Evolutionary conservation across 371 early-diverging fungal species (phyloP).

Genomic region (Apophysomyces elegans): DNA sequence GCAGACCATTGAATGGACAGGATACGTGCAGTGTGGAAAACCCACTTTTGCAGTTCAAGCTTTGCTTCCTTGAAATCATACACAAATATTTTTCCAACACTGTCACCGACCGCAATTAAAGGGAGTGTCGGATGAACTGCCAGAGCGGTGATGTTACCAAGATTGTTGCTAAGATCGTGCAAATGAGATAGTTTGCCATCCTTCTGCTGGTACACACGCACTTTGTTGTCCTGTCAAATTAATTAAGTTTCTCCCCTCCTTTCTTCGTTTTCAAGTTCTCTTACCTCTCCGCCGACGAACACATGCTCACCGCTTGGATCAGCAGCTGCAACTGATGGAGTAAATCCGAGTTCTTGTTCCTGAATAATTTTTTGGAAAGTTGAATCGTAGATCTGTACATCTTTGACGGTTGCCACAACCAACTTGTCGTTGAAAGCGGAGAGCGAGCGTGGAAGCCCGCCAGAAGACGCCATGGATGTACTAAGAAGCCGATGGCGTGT

Average conservation of each 20-base stretch:
- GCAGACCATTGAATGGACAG: slow-evolving; percentile 80
- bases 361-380: slow-evolving; percentile 36
- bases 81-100: slow-evolving; percentile 80
- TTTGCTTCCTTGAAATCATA: slow-evolving; percentile 64
- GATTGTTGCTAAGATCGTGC: slow-evolving; percentile 52
- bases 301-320: slow-evolving; percentile 58
- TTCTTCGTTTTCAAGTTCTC: not conserved
- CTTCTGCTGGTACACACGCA: slow-evolving; percentile 42
- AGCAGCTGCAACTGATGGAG: slow-evolving; percentile 64
- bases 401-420: slow-evolving; percentile 54
- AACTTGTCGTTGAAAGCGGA: slow-evolving; percentile 47
- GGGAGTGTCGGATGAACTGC: slow-evolving; percentile 75
- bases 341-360: slow-evolving; percentile 38
- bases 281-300: slow-evolving; percentile 75
- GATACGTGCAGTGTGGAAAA: slow-evolving; percentile 90
- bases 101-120: slow-evolving; percentile 84
- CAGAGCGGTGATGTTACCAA: slow-evolving; percentile 76
- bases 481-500: slow-evolving; percentile 13
- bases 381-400: slow-evolving; percentile 45
- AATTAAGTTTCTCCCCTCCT: slow-evolving; percentile 3
- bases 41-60: slow-evolving; percentile 77
- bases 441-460: slow-evolving; percentile 58
- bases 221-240: slow-evolving; percentile 52
- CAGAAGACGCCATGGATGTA: slow-evolving; percentile 43
- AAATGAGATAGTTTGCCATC: slow-evolving; percentile 20